Evolutionary conservation across 1,284 basidiomycete genomes (phyloP), one percentile per base, ranked within the genome.

Genomic region (Rhizoctonia solani): DNA sequence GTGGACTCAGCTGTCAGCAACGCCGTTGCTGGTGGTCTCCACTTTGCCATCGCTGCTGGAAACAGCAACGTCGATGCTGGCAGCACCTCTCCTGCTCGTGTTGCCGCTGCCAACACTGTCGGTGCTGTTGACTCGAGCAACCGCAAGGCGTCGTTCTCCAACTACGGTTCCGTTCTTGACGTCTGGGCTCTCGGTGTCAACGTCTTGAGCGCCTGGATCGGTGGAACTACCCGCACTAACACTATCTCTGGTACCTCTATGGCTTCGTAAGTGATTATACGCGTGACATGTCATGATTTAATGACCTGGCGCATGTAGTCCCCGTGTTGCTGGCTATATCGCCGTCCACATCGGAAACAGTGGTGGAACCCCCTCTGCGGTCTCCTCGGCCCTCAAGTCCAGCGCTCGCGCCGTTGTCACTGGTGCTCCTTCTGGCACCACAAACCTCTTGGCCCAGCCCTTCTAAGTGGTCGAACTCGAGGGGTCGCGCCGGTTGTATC

Each of bases 41-140:
- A 98, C 83, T 98, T 98, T 74, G 92, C 93, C 72, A 93, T 97
- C 70, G 94, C 94, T 67, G 95, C 95, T 69, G 95, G 93, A 83
- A 82, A 79, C 76, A 83, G 84, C 77, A 83, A 84, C 79, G 79
- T 79, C 74, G 81, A 82, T 71, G 81, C 81, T 21, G 75, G 73
- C 71, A 74, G 25, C 23, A 65, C 63, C n/a, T 58, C 49, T 16
- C 72, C 71, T 16, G 71, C 69, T 16, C 93, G 92, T 59, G 93
- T 92, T 27, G 81, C 83, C 11, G 82, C 90, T 16, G 90, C 92
- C 14, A 83, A 96, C 71, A 95, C 94, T 53, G 92, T 96, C 65
- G 94, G 89, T 71, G 92, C 92, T 25, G 90, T 90, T 2, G 90
- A 89, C 29, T 81, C 93, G 39, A 81, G 77, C 58, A 93, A 97